Evolutionary conservation across 257 asterid genomes (phyloP).

Genomic region (Ilex aquifolium): DNA sequence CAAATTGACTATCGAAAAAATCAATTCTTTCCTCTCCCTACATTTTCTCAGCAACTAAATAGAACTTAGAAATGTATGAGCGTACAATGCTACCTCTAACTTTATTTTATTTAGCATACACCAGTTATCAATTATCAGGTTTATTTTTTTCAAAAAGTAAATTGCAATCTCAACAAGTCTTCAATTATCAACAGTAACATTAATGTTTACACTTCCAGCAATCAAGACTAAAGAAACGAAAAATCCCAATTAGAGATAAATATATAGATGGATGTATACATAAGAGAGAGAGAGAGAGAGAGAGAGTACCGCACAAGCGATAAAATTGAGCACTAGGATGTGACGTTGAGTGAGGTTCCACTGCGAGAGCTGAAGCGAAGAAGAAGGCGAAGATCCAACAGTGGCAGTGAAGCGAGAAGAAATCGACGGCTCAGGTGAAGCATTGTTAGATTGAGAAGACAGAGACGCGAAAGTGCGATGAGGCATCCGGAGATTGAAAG

Average conservation of each 20-base stretch:
- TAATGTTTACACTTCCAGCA: neutral
- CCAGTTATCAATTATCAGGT: neutral
- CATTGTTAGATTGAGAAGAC: slow-evolving; percentile 28
- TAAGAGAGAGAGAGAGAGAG: slow-evolving; percentile 9
- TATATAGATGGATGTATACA: neutral
- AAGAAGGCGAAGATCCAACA: slow-evolving; percentile 37
- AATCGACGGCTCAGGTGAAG: slow-evolving; percentile 31
- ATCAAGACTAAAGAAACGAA: slow-evolving; percentile 6
- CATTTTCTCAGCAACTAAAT: too few species aligned
- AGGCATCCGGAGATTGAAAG: slow-evolving; percentile 25
- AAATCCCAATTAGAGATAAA: slow-evolving; percentile 3
- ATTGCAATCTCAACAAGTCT: neutral
- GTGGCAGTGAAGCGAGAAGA: slow-evolving; percentile 39
- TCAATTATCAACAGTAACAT: neutral
- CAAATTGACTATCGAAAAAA: too few species aligned
- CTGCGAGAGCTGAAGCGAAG: slow-evolving; percentile 25
- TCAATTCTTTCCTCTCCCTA: too few species aligned
- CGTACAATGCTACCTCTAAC: too few species aligned
- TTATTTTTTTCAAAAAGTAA: neutral
- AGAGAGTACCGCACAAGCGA: slow-evolving; percentile 65
- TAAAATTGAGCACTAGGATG: slow-evolving; percentile 58
- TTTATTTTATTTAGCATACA: too few species aligned
- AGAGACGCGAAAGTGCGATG: slow-evolving; percentile 34
- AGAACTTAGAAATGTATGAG: too few species aligned
- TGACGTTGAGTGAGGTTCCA: slow-evolving; percentile 56